Evolutionary conservation across 2,329 filamentous ascomycete species (phyloP).

Genomic region (Cladophialophora immunda): DNA sequence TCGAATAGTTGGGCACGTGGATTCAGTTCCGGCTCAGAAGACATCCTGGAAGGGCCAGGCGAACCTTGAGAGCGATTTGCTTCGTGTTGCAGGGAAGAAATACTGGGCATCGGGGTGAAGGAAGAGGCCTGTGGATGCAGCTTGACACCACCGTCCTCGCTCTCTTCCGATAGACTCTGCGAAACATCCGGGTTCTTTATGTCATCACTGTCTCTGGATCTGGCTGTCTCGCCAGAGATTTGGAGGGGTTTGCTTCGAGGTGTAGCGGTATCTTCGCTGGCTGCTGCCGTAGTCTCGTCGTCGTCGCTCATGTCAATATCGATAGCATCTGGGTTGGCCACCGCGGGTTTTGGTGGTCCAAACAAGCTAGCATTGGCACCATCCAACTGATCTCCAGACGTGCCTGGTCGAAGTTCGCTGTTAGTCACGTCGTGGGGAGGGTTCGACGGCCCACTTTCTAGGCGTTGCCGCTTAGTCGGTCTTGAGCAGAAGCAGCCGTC

Average conservation of each 20-base stretch:
- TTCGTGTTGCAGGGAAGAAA: background rate
- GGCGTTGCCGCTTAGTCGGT: constrained; percentile 33
- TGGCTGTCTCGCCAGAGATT: background rate
- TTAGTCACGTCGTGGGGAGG: background rate
- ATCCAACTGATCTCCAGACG: constrained; percentile 19
- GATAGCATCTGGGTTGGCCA: constrained; percentile 39
- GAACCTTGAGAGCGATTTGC: constrained; percentile 42
- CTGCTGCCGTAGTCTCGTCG: constrained; percentile 45
- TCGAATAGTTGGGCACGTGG: background rate
- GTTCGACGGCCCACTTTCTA: constrained; percentile 10
- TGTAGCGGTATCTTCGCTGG: background rate
- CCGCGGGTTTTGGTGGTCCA: background rate
- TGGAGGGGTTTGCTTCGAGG: background rate
- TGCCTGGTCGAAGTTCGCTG: background rate
- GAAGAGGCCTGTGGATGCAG: constrained; percentile 19
- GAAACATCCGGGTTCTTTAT: constrained; percentile 10
- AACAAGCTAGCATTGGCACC: constrained; percentile 12
- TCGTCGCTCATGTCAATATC: constrained; percentile 68
- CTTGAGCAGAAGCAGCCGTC: constrained; percentile 37
- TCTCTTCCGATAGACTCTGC: constrained; percentile 27
- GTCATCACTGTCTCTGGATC: background rate
- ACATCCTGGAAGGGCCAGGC: background rate
- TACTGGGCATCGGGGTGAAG: constrained; percentile 8
- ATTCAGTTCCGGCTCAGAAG: background rate
- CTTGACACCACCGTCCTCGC: constrained; percentile 38